Evolutionary conservation across 2,329 filamentous ascomycete species (phyloP), one percentile per base, ranked within the genome.

Genomic region (Fusarium caatingaense): DNA sequence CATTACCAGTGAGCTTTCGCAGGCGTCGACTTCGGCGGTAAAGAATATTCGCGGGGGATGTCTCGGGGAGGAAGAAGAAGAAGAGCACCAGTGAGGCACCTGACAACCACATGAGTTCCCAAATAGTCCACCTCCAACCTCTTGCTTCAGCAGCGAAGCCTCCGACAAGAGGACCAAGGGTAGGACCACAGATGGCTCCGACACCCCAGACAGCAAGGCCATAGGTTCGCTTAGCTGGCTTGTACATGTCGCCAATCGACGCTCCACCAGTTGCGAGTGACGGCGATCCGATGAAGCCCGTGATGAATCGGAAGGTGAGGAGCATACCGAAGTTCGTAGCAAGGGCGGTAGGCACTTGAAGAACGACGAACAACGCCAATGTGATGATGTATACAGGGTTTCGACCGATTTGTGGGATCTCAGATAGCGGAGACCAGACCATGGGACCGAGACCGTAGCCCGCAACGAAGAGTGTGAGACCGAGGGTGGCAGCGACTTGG

Each of bases 371-470:
- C 27, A 89, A 79, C n/a, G 81, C 80, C 59, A 89, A 84, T 1
- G 87, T 86, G 59, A 86, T 73, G 30, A 89, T 83, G 70, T 89
- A 90, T 1, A 86, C 83, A 2, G 83, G 82, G 58, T 87, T 90
- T 3, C 88, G 82, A 5, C 56, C 88, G 88, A 56, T 65, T 9
- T 80, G 66, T 0, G 88, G 87, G 16, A 91, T 84, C 74, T 91
- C 89, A 3, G 45, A 60, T 0, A 60, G 7, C 6, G 50, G 56
- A 16, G 56, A 60, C 49, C 56, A 60, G 3, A 56, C 9, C 56
- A 60, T 60, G 5, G 56, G 56, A 9, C 56, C 56, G 2, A 56
- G 41, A 9, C 56, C 56, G 13, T 60, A 60, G 2, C 50, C 56
- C 1, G 50, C 41, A 1, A 56, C 56, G 8, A 60, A 60, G 9